Conservation (phyloP, 2,329 filamentous ascomycete species). For the Gnomoniopsis smithogilvyi region DNA sequence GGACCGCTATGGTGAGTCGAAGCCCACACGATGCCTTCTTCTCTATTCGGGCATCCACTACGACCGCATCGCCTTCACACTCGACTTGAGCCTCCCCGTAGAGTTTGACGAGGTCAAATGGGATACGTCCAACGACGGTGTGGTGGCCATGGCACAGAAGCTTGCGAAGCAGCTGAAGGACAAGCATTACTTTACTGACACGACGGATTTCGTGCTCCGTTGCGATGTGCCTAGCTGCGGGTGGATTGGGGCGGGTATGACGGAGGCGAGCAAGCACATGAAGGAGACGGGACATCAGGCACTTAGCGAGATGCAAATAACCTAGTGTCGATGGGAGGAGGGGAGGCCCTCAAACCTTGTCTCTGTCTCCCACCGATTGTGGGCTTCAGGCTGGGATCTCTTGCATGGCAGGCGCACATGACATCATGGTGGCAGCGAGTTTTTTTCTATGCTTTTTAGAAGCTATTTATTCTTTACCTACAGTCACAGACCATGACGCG, state of each 20-base stretch:
- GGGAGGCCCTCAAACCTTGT: neutral
- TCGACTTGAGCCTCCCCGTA: conserved; percentile 56
- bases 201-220: conserved; percentile 70
- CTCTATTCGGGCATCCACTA: conserved; percentile 95
- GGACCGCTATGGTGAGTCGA: conserved; percentile 76
- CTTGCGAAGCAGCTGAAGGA: conserved; percentile 64
- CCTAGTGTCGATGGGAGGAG: conserved; percentile 2
- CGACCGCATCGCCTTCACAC: conserved; percentile 77
- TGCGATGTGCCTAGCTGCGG: conserved; percentile 67
- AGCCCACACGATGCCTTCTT: conserved; percentile 67
- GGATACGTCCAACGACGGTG: conserved; percentile 54
- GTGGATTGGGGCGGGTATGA: conserved; percentile 65
- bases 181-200: conserved; percentile 86
- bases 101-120: conserved; percentile 70
- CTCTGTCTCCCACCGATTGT: too few relatives aligned
- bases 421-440: neutral
- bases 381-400: neutral
- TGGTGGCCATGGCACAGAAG: conserved; percentile 65
- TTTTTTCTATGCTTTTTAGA: neutral
- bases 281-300: conserved; percentile 56
- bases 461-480: neutral
- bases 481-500: neutral
- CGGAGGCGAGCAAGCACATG: conserved; percentile 60
- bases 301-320: conserved; percentile 33
- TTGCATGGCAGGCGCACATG: neutral